Percentiles rank a stretch among this genome's conserved stretches.
Evolutionary conservation across 2,329 filamentous ascomycete genomes (phyloP).

Genomic region (Coniochaeta ligniaria): DNA sequence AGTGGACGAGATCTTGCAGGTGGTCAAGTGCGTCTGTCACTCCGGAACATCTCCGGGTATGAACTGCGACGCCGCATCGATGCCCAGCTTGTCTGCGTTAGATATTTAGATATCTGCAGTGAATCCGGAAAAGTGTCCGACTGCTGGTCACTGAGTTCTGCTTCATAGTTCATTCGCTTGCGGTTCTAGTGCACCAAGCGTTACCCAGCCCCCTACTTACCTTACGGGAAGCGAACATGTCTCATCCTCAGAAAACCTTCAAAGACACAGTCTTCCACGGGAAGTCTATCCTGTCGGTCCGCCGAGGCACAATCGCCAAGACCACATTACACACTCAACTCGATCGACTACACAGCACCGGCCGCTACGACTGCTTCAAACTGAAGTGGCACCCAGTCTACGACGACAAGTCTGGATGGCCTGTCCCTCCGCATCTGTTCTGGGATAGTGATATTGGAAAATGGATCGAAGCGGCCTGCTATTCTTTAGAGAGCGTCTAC

Average conservation of each 20-base stretch:
- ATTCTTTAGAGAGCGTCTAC: slow-evolving; percentile 36
- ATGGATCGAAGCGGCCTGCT: slow-evolving; percentile 57
- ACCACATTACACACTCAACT: slow-evolving; percentile 44
- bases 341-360: slow-evolving; percentile 42
- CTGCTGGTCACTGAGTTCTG: too few relatives aligned
- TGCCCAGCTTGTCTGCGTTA: too few relatives aligned
- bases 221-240: too few relatives aligned
- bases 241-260: slow-evolving; percentile 28
- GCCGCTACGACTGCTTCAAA: slow-evolving; percentile 51
- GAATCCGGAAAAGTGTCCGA: too few relatives aligned
- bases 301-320: slow-evolving; percentile 23
- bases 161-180: too few relatives aligned
- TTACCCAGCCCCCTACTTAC: too few relatives aligned
- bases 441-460: slow-evolving; percentile 52
- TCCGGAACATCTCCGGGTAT: too few relatives aligned
- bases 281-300: slow-evolving; percentile 24
- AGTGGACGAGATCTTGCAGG: too few relatives aligned
- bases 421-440: slow-evolving; percentile 50
- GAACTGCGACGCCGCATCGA: too few relatives aligned
- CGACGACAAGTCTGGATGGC: slow-evolving; percentile 40
- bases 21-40: too few relatives aligned
- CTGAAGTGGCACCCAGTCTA: slow-evolving; percentile 49
- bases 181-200: too few relatives aligned
- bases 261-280: slow-evolving; percentile 26
- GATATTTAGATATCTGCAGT: too few relatives aligned